phyloP scores from a whole-genome alignment of 1,284 basidiomycete genomes.

The Papiliotrema terrestris region DNA sequence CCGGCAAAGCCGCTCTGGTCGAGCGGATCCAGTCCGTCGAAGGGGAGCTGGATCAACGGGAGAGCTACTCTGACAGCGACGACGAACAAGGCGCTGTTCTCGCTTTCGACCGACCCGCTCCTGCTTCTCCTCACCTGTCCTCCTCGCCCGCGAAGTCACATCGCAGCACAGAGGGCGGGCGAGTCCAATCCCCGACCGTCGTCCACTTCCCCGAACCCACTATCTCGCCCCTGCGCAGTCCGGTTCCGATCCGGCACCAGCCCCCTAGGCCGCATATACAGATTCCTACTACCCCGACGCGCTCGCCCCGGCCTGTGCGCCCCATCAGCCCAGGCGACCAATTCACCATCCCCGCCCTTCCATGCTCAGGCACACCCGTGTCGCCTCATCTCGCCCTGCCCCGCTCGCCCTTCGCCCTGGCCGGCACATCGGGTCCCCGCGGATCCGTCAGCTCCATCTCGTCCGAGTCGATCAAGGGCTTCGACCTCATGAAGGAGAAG shows the following conservation, averaged over 20 bases:
- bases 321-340: neutral
- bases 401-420: constrained; percentile 4
- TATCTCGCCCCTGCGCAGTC: neutral
- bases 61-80: neutral
- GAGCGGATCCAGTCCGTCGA: constrained; percentile 2
- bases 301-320: neutral
- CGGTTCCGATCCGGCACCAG: constrained; percentile 1
- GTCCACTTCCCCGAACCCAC: constrained; percentile 16
- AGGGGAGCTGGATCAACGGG: neutral
- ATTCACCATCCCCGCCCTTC: constrained; percentile 13
- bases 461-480: constrained; percentile 30
- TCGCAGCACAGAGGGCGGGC: constrained; percentile 3
- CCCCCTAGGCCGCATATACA: constrained; percentile 1
- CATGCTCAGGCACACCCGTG: constrained; percentile 27
- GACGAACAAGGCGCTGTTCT: neutral
- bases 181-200: constrained; percentile 11
- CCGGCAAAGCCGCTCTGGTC: neutral
- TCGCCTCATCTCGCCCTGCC: constrained; percentile 32
- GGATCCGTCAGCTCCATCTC: constrained; percentile 1
- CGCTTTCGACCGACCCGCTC: neutral
- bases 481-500: constrained; percentile 39
- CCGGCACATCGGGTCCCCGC: neutral
- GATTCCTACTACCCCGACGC: neutral
- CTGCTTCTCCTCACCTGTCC: neutral
- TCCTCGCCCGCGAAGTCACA: neutral